Evolutionary conservation across 2,329 filamentous ascomycete genomes (phyloP), one percentile per base, ranked within the genome.

Genomic region (Leptographium procerum): DNA sequence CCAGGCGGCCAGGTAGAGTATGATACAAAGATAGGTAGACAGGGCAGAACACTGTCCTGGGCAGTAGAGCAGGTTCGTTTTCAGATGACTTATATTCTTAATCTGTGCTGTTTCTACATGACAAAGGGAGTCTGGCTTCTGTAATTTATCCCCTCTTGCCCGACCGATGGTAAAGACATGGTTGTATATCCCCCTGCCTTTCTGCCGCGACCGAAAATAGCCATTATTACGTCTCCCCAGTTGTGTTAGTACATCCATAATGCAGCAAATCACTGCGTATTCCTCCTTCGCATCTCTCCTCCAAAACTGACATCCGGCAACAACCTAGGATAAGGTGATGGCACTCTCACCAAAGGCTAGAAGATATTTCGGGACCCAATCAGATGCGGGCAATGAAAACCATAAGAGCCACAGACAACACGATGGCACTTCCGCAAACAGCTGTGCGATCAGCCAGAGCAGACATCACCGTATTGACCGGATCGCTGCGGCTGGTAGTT

Each of bases 321-420:
- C 11, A 10, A 10, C 48, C 11, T 51, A 28, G 24, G 26, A 19
- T 31, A 14, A 16, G 16, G 24, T 50, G 47, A 19, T 28, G 48
- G 48, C 28, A 29, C 19, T 19, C 9, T 9, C 19, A 28, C 19
- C 29, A 33, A 33, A n/a, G 24, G 2, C 52, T 33, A 19, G n/a
- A 26, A 24, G 11, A 11, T 22, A 26, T 4, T 8, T 19, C 28
- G 31, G 10, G 1, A 33, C 13, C 4, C 9, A 48, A 34, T 56
- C 28, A 61, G 31, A 56, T 43, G 50, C 26, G 45, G 36, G 55
- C 48, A 57, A 72, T 60, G 52, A 69, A 59, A 45, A 71, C 67
- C 65, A 70, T 67, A 55, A 71, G 61, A 52, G 64, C 64, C 14
- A 69, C 69, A 43, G 72, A 59, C 56, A 74, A 63, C 69, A 75